Evolutionary conservation across 257 asterid genomes (phyloP).

Genomic region (Solanum etuberosum): DNA sequence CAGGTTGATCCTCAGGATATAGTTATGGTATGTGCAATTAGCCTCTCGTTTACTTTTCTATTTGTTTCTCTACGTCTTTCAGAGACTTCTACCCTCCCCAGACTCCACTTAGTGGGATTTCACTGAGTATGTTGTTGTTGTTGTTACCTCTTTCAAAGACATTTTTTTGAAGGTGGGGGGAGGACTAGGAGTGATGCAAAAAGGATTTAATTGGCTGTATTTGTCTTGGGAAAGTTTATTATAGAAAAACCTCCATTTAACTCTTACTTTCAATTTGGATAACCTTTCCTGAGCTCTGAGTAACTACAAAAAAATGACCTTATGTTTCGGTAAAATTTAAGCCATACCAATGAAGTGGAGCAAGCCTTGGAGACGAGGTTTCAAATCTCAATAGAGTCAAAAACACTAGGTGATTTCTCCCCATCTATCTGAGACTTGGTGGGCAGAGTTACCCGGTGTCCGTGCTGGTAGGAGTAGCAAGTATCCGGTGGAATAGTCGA

Average conservation of each 20-base stretch:
- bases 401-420: neutral
- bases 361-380: neutral
- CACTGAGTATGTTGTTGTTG: too few species aligned
- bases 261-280: neutral
- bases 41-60: neutral
- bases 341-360: neutral
- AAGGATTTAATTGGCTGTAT: neutral
- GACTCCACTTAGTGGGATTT: too few species aligned
- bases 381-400: neutral
- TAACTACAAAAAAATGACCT: neutral
- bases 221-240: neutral
- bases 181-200: neutral
- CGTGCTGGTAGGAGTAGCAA: neutral
- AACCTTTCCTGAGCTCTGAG: neutral
- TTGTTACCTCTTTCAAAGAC: neutral
- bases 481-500: neutral
- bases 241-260: neutral
- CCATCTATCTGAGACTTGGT: neutral
- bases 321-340: neutral
- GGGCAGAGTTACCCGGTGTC: neutral
- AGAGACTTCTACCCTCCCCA: too few species aligned
- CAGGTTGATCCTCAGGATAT: constrained; percentile 97
- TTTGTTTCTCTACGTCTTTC: neutral
- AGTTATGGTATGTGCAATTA: constrained; percentile 62
- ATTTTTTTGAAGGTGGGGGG: neutral